phyloP scores from a whole-genome alignment of 768 basidiomycete species.

The Suillus clintonianus region DNA sequence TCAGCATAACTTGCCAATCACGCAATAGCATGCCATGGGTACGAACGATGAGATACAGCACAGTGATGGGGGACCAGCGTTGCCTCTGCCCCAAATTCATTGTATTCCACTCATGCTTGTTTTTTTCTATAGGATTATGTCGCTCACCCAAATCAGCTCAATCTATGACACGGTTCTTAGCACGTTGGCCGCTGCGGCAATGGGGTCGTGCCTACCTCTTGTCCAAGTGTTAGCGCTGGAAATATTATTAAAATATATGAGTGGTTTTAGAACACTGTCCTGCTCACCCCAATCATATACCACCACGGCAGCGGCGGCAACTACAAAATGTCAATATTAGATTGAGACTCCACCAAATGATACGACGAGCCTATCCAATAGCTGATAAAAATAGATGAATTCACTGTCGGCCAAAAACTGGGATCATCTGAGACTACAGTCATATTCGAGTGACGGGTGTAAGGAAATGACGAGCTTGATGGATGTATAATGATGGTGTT shows the following conservation, averaged over 20 bases:
- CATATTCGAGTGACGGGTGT: background rate
- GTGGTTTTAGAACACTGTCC: background rate
- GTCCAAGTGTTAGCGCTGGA: background rate
- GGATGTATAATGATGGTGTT: background rate
- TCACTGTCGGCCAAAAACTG: background rate
- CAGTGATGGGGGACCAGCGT: background rate
- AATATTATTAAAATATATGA: background rate
- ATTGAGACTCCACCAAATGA: background rate
- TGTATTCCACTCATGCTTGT: background rate
- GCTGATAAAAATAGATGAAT: background rate
- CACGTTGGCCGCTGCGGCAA: background rate
- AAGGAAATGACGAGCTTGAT: background rate
- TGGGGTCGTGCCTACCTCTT: background rate
- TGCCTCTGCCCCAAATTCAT: background rate
- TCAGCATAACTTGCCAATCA: background rate
- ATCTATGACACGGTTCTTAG: background rate
- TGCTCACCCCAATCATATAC: background rate
- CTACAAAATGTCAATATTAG: background rate
- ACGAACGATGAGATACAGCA: background rate
- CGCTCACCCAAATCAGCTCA: background rate
- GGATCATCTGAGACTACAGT: background rate
- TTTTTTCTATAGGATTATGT: background rate
- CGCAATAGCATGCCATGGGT: background rate
- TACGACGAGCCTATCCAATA: background rate
- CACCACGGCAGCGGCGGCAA: background rate